phyloP scores from a whole-genome alignment of 192 early-diverging fungal species.

The Martensiomyces pterosporus region DNA sequence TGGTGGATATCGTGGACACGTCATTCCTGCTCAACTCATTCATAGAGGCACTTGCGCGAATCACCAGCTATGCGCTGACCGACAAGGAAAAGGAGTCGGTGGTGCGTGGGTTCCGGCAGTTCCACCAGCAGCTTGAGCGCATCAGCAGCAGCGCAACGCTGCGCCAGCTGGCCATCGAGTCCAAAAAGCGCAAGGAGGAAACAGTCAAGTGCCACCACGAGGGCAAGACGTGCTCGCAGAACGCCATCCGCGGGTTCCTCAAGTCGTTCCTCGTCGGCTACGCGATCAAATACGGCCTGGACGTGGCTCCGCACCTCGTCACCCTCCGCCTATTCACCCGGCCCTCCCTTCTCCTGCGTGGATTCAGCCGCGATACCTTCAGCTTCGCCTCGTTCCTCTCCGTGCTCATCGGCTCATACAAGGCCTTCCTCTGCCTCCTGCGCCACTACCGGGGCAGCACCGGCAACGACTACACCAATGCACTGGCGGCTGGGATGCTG shows the following conservation, averaged over 20 bases:
- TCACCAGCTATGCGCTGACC: constrained; percentile 60
- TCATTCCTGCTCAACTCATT: constrained; percentile 53
- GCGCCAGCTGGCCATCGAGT: constrained; percentile 33
- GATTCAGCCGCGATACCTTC: constrained; percentile 52
- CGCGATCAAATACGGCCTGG: constrained; percentile 57
- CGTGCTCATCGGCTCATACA: constrained; percentile 60
- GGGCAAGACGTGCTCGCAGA: constrained; percentile 62
- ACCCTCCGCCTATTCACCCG: constrained; percentile 49
- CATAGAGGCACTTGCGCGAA: constrained; percentile 56
- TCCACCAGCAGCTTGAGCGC: constrained; percentile 63
- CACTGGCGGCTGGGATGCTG: constrained; percentile 60
- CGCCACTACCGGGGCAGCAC: constrained; percentile 45
- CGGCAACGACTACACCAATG: constrained; percentile 55
- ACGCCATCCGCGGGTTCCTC: constrained; percentile 59
- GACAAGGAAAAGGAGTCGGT: constrained; percentile 64
- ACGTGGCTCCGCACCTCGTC: constrained; percentile 50
- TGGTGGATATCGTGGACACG: constrained; percentile 13
- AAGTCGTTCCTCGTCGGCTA: constrained; percentile 61
- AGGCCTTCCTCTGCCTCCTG: constrained; percentile 58
- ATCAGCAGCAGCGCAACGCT: constrained; percentile 53
- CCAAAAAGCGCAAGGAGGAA: constrained; percentile 13
- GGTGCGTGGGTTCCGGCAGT: constrained; percentile 53
- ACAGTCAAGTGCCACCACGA: constrained; percentile 52
- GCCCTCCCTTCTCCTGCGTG: constrained; percentile 32
- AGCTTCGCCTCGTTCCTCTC: constrained; percentile 67